Evolutionary conservation across 805 yeast genomes (phyloP).

Genomic region (Hanseniaspora meyeri): DNA sequence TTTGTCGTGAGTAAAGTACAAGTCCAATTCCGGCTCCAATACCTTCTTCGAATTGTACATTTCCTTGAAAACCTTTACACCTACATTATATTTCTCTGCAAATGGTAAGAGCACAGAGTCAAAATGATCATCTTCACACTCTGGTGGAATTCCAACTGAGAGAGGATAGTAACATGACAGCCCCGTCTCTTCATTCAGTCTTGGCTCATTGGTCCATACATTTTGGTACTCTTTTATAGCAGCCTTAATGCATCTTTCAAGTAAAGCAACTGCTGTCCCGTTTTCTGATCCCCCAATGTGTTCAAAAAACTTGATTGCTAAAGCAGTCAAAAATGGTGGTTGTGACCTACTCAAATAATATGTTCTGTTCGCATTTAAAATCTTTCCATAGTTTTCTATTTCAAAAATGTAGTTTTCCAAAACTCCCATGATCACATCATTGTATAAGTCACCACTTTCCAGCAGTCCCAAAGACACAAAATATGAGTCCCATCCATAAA

Average conservation of each 20-base stretch:
- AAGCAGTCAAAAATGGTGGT: constrained; percentile 92
- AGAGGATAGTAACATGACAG: constrained; percentile 82
- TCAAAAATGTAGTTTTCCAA: constrained; percentile 85
- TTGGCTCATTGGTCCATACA: constrained; percentile 69
- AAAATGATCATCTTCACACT: constrained; percentile 85
- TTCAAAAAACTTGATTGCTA: constrained; percentile 60
- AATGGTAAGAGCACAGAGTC: constrained; percentile 56
- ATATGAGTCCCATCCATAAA: constrained; percentile 97
- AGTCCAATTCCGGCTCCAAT: constrained; percentile 71
- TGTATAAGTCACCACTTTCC: constrained; percentile 37
- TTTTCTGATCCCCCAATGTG: constrained; percentile 40
- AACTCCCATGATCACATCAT: constrained; percentile 75
- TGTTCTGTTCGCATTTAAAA: constrained; percentile 84
- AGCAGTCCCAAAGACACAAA: constrained; percentile 79
- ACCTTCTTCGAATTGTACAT: constrained; percentile 57
- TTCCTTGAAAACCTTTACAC: constrained; percentile 51
- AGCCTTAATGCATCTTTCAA: constrained; percentile 53
- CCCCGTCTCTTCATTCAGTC: constrained; percentile 62
- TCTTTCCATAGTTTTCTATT: constrained; percentile 80
- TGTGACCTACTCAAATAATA: constrained; percentile 87
- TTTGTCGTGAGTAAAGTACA: constrained; percentile 78
- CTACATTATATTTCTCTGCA: constrained; percentile 45
- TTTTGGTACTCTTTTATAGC: constrained; percentile 76
- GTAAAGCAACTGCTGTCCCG: constrained; percentile 45
- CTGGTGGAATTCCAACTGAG: constrained; percentile 92